phyloP scores from a whole-genome alignment of 176 grass and related monocot species.

The Aegilops speltoides region DNA sequence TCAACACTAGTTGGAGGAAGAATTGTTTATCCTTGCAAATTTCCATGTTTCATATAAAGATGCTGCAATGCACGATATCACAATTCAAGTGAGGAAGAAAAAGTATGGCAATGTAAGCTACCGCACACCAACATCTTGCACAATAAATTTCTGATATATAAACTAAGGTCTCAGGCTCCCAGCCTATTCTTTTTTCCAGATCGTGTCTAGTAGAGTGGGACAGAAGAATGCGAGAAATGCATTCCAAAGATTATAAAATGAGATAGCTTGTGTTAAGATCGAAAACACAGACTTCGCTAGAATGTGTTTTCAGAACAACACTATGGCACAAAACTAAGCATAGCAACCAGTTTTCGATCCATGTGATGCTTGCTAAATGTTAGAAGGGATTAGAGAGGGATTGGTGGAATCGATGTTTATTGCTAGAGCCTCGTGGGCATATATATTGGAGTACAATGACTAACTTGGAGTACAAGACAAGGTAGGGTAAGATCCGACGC shows the following conservation, averaged over 20 bases:
- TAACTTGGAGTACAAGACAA: too few relatives aligned
- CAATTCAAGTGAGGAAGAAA: constrained; percentile 2
- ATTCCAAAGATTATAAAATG: not conserved
- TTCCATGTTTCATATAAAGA: constrained; percentile 77
- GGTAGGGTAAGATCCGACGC: too few relatives aligned
- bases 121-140: not conserved
- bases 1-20: constrained; percentile 69
- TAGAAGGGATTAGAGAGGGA: too few relatives aligned
- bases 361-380: not conserved
- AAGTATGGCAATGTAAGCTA: not conserved
- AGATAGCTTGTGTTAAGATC: not conserved
- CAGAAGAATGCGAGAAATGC: not conserved
- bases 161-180: not conserved
- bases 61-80: constrained; percentile 58
- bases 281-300: not conserved
- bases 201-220: not conserved
- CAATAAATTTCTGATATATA: not conserved
- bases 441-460: too few relatives aligned
- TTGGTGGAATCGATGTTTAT: too few relatives aligned
- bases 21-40: constrained; percentile 77
- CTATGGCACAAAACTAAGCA: not conserved
- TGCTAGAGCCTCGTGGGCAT: too few relatives aligned
- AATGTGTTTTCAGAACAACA: not conserved
- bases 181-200: not conserved
- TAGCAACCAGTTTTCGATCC: not conserved